Base-by-base conservation (phyloP, 73 alveolate genomes). In the Tetrahymena borealis region DNA sequence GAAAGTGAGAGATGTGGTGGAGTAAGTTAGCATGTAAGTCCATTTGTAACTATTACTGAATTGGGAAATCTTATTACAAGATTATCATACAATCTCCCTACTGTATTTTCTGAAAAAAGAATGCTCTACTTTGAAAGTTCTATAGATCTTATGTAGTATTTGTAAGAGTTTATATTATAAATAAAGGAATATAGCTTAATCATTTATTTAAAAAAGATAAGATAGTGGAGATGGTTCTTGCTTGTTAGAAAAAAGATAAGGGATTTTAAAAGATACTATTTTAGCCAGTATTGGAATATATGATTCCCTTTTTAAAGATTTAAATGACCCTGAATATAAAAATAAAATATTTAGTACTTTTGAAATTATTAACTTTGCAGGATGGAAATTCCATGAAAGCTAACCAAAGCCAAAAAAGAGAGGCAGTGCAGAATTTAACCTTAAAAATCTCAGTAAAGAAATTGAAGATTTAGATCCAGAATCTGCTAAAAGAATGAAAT, bases 1-100 rank as follows among this genome's bases (percentile, higher is more conserved):
- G 97, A 95, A 43, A 94, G 91, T 36, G 97, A 95, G 40, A 43
- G 97, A 93, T 93, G 91, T 90, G 95, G 97, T 39, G 97, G 97
- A 2, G 97, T 95, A 13, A 90, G 96, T 40, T 85, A 92, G 39
- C 97, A 95, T 90, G 96, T 95, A 18, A 90, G 95, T 20, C 97
- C 97, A 28, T 91, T 94, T 35, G 43, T 95, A 15, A 33, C 92
- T 12, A 43, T 94, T 7, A 39, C 96, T 16, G 96, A 95, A 93
- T 39, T 95, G 38, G 97, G 97, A 77, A 92, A 93, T 60, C 33
- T 95, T 39, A 32, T 95, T 43, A 31, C 92, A 32, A 93, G 96
- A 78, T 35, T 95, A 20, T 90, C 91, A 32, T 95, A 42, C 35
- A 95, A 91, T 37, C 91, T 95, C 3, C 95, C 95, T 15, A 95